Percentiles rank a stretch among this genome's conserved stretches.
phyloP scores from a whole-genome alignment of 768 basidiomycete species.

The Boletus eberwhitei region DNA sequence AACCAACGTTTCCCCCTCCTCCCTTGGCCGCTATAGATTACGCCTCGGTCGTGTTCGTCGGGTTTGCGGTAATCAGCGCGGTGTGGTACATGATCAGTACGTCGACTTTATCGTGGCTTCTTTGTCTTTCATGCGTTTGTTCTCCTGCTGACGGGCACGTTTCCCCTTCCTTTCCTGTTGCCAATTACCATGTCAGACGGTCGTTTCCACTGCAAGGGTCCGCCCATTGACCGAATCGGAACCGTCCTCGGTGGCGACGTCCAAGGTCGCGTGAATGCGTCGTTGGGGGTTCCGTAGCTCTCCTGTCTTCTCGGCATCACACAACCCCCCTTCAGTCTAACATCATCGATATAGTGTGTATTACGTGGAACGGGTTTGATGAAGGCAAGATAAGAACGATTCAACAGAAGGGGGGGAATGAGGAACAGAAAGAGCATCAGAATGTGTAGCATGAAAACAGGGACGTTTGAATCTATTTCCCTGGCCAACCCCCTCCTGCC shows the following conservation, averaged over 20 bases:
- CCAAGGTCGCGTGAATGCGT: constrained; percentile 10
- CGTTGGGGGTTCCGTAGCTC: no score
- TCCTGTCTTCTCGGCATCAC: no score
- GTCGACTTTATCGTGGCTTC: no score
- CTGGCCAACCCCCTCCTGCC: background rate
- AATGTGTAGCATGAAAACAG: no score
- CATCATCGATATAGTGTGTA: no score
- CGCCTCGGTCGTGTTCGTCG: constrained; percentile 64
- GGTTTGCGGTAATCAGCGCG: constrained; percentile 54
- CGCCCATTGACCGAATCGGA: constrained; percentile 27
- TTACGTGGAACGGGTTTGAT: no score
- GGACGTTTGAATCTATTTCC: background rate
- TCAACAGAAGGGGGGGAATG: no score
- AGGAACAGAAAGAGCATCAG: background rate
- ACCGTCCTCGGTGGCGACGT: background rate
- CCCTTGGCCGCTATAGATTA: constrained; percentile 44
- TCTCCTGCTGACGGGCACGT: background rate
- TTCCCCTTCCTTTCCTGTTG: background rate
- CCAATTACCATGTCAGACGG: constrained; percentile 32
- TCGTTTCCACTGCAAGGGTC: constrained; percentile 41
- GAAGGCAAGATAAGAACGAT: no score
- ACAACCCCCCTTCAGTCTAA: no score
- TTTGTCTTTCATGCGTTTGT: constrained; percentile 16
- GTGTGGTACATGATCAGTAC: constrained; percentile 59
- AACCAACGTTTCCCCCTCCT: background rate